Conservation (phyloP, 2,329 filamentous ascomycete genomes). For the Trichoderma hamatum region DNA sequence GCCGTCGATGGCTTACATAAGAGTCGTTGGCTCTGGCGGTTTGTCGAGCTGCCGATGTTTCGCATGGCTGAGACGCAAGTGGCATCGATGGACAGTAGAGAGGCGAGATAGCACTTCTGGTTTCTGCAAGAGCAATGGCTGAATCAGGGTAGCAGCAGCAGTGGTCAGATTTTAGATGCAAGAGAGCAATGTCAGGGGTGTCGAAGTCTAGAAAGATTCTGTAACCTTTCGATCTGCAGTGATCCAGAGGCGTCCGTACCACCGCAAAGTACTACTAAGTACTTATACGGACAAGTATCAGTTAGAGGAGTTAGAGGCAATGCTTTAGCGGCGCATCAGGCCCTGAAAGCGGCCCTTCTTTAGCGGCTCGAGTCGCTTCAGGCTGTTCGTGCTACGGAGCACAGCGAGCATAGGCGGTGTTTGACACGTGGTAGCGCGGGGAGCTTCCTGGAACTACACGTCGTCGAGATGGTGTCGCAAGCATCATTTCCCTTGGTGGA, state of each 20-base stretch:
- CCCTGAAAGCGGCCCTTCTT: constrained; percentile 19
- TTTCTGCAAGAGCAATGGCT: not conserved
- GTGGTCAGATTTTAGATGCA: not conserved
- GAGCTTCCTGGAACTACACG: constrained; percentile 5
- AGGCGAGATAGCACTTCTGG: not conserved
- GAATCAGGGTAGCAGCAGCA: not conserved
- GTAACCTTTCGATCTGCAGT: not conserved
- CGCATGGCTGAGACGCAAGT: not conserved
- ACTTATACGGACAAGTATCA: not conserved
- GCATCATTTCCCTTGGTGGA: not conserved
- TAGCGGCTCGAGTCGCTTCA: constrained; percentile 18
- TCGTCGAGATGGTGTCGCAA: not conserved
- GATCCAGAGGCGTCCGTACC: constrained; percentile 5
- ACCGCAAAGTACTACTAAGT: not conserved
- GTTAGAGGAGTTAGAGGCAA: not conserved
- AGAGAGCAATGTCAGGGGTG: not conserved
- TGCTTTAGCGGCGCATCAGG: constrained; percentile 9
- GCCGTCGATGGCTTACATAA: not conserved
- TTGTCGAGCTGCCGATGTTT: not conserved
- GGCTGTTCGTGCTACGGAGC: constrained; percentile 7
- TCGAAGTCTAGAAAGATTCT: not conserved
- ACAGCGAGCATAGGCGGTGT: not conserved
- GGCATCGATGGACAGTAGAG: not conserved
- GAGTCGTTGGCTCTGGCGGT: not conserved
- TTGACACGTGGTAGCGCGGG: constrained; percentile 27